Evolutionary conservation across 352 stramenopile species (phyloP).

Genomic region (Blastocystis sp.): DNA sequence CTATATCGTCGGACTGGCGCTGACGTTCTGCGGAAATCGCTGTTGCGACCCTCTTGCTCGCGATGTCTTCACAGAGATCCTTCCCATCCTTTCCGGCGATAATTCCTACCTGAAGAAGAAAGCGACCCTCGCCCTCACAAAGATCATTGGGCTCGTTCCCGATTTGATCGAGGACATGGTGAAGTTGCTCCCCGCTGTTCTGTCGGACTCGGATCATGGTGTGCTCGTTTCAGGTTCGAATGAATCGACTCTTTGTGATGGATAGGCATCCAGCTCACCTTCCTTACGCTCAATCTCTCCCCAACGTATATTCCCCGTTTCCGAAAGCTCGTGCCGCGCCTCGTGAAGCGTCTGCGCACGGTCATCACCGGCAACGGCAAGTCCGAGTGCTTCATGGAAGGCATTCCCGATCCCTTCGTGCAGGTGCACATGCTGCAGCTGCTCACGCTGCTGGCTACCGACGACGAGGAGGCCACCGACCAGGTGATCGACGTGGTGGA

Average conservation of each 20-base stretch:
- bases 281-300: constrained; percentile 6
- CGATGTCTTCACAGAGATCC: constrained; percentile 94
- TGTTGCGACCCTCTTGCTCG: constrained; percentile 93
- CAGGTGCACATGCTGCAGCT: constrained; percentile 84
- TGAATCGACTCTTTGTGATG: constrained; percentile 89
- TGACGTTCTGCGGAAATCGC: constrained; percentile 95
- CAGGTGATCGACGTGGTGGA: constrained; percentile 93
- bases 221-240: constrained; percentile 91
- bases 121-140: constrained; percentile 86
- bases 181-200: constrained; percentile 85
- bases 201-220: constrained; percentile 93
- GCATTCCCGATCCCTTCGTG: constrained; percentile 96
- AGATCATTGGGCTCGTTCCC: constrained; percentile 86
- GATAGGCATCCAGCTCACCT: constrained; percentile 28
- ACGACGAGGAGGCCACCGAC: constrained; percentile 86
- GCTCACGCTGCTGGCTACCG: constrained; percentile 87
- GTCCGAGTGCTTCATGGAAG: constrained; percentile 94
- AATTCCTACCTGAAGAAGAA: constrained; percentile 96
- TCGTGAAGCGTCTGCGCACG: constrained; percentile 87
- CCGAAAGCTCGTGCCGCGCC: constrained; percentile 77
- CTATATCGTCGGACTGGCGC: constrained; percentile 82
- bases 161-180: constrained; percentile 97
- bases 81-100: constrained; percentile 84
- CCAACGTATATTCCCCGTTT: constrained; percentile 70
- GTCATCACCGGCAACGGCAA: constrained; percentile 94